A percentile compares a stretch with the other conserved stretches of the same genome.
Conservation (phyloP, 495 filamentous ascomycete genomes). For the Pyrenopolyporus hunteri region DNA sequence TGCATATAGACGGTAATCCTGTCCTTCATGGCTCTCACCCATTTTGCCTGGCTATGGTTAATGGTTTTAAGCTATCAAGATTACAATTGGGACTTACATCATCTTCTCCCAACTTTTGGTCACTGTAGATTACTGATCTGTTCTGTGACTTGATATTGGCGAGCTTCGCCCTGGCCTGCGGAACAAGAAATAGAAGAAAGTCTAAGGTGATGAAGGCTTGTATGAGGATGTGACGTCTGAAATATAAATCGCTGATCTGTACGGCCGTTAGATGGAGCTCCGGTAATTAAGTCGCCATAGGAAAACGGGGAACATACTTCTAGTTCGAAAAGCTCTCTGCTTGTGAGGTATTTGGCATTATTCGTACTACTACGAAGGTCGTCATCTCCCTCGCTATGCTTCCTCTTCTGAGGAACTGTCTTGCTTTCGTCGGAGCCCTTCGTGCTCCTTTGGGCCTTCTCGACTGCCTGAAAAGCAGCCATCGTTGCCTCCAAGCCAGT, state of each 20-base stretch:
- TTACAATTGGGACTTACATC: slow-evolving; percentile 63
- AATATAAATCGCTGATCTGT: slow-evolving; percentile 89
- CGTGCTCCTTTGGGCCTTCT: slow-evolving; percentile 62
- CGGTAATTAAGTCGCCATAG: not conserved
- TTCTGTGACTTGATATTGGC: slow-evolving; percentile 68
- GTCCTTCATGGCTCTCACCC: slow-evolving; percentile 74
- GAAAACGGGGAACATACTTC: slow-evolving; percentile 63
- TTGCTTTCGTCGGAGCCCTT: slow-evolving; percentile 43
- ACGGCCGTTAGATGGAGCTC: slow-evolving; percentile 16
- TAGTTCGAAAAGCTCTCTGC: slow-evolving; percentile 90
- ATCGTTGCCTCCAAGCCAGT: slow-evolving; percentile 77
- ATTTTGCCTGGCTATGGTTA: slow-evolving; percentile 60
- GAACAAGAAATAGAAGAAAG: slow-evolving; percentile 86
- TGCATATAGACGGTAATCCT: slow-evolving; percentile 80
- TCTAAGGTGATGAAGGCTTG: slow-evolving; percentile 93
- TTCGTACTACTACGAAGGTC: slow-evolving; percentile 61
- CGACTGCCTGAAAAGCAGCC: slow-evolving; percentile 76
- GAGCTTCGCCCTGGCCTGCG: slow-evolving; percentile 79
- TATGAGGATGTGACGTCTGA: slow-evolving; percentile 89
- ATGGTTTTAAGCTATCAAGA: not conserved
- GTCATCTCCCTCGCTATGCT: slow-evolving; percentile 63
- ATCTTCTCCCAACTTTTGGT: slow-evolving; percentile 76
- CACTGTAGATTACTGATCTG: slow-evolving; percentile 82
- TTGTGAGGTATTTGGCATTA: slow-evolving; percentile 97
- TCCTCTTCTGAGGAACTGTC: slow-evolving; percentile 59